Evolutionary conservation across 805 yeast species (phyloP), one percentile per base, ranked within the genome.

Genomic region (Lipomyces spencermartinsiae): DNA sequence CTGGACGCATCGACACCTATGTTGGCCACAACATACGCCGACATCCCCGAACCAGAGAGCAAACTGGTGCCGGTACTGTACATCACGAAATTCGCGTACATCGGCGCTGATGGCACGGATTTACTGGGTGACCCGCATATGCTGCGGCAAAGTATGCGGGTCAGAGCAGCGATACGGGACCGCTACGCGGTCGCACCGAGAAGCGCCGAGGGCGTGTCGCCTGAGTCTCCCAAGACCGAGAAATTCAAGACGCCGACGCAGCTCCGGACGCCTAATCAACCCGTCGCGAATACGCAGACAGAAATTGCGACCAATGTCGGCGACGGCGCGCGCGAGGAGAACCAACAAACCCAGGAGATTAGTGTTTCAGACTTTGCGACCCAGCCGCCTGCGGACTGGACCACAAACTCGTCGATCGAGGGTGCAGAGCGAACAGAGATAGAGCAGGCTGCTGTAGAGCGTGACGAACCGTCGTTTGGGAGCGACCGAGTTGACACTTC

Each of bases 21-120:
- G 55, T 22, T 10, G 2, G 16, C 10, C 31, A 4, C 35, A 39
- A 25, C 29, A 8, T 34, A 29, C n/a, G 12, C 14, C 16, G 60
- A 9, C 16, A 57, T 8, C 31, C 56, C 49, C 5, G 49, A 10
- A 16, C 10, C 54, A 5, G 43, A 51, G 12, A 58, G 12, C n/a
- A 57, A 37, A 1, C 22, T 51, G 19, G 31, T 62, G 9, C 68
- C 68, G 10, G 59, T 65, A 5, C 16, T 65, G 34, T 65, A 58
- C 19, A 43, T 65, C n/a, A 49, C 34, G 9, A 59, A 58, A 19
- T 51, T 65, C 25, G 14, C 59, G n/a, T 62, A 58, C 56, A n/a
- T 65, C 10, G 68, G 62, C 16, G 65, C 63, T 7, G 65, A 62
- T 31, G 68, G 65, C 14, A 37, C 65, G 6, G 54, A 57, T 56